These are phyloP conservation scores for Fonsecaea nubica DNA, from an alignment of 2,329 filamentous ascomycete species.

Conservation along the genomic window DNA sequence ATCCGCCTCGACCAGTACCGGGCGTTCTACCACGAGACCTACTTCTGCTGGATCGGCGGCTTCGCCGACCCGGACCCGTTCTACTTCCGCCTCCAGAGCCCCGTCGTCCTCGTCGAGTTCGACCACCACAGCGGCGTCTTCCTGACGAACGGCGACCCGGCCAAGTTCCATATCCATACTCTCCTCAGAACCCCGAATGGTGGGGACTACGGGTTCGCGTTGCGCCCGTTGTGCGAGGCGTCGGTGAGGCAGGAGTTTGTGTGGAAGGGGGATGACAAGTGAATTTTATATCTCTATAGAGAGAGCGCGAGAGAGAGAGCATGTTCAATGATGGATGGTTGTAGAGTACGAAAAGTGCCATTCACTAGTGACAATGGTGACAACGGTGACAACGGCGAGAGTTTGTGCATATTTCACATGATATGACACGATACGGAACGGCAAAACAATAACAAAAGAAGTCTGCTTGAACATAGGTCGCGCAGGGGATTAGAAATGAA, in stretches of 20 bases:
- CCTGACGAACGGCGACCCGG: constrained; percentile 72
- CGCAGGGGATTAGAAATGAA: no score
- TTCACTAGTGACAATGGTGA: neutral
- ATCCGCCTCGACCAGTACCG: constrained; percentile 63
- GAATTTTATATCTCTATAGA: neutral
- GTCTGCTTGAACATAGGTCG: no score
- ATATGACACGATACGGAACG: no score
- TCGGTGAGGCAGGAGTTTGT: constrained; percentile 46
- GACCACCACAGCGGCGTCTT: constrained; percentile 83
- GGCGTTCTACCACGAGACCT: constrained; percentile 70
- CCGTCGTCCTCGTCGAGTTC: constrained; percentile 76
- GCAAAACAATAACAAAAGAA: no score
- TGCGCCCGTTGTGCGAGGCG: constrained; percentile 49
- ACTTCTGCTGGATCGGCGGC: constrained; percentile 80
- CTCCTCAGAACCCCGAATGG: constrained; percentile 73
- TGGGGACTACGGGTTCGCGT: constrained; percentile 73
- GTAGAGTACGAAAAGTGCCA: no score
- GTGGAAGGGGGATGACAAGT: constrained; percentile 41
- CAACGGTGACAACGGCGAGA: neutral
- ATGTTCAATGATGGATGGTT: no score
- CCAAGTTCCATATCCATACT: constrained; percentile 81
- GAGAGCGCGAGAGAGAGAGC: neutral
- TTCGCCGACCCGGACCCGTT: constrained; percentile 70
- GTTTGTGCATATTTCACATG: neutral
- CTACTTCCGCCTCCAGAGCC: constrained; percentile 79